phyloP scores from a whole-genome alignment of 75 land plant genomes.

The Cryptomeria japonica region DNA sequence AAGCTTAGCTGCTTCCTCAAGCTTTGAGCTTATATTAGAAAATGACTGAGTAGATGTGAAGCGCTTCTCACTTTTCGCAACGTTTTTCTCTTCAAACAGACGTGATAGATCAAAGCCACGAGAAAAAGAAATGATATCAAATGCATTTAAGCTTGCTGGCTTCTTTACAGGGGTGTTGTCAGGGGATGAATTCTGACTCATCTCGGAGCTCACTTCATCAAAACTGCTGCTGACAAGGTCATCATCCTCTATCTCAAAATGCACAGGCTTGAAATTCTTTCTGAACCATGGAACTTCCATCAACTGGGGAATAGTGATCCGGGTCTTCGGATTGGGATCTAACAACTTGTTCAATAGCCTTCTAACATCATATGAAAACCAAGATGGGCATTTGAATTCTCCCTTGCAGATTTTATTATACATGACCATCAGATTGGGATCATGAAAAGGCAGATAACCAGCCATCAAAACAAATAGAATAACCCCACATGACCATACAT shows the following conservation, averaged over 20 bases:
- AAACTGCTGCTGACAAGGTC: conserved; percentile 21
- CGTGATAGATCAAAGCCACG: conserved; percentile 74
- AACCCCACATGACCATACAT: conserved; percentile 57
- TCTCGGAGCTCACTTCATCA: conserved; percentile 36
- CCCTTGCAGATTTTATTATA: conserved; percentile 49
- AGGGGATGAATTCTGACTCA: conserved; percentile 1
- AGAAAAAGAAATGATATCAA: conserved; percentile 79
- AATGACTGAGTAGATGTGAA: conserved; percentile 54
- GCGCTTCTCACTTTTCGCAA: conserved; percentile 25
- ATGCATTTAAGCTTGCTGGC: conserved; percentile 62
- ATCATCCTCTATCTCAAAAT: conserved; percentile 11
- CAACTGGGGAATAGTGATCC: conserved; percentile 51
- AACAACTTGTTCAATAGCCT: conserved; percentile 40
- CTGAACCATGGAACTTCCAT: conserved; percentile 73
- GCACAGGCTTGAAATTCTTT: conserved; percentile 47
- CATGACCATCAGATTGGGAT: conserved; percentile 47
- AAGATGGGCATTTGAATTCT: conserved; percentile 52
- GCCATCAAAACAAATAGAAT: conserved; percentile 53
- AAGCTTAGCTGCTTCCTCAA: conserved; percentile 55
- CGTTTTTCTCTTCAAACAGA: conserved; percentile 51
- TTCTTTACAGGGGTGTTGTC: conserved; percentile 15
- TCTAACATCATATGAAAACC: conserved; percentile 44
- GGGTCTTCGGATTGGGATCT: conserved; percentile 49
- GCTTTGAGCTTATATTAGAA: conserved; percentile 49
- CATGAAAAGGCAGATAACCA: conserved; percentile 54